These are phyloP conservation scores for Syzygium grande DNA, from an alignment of 345 rosid species.

Conservation along the genomic window DNA sequence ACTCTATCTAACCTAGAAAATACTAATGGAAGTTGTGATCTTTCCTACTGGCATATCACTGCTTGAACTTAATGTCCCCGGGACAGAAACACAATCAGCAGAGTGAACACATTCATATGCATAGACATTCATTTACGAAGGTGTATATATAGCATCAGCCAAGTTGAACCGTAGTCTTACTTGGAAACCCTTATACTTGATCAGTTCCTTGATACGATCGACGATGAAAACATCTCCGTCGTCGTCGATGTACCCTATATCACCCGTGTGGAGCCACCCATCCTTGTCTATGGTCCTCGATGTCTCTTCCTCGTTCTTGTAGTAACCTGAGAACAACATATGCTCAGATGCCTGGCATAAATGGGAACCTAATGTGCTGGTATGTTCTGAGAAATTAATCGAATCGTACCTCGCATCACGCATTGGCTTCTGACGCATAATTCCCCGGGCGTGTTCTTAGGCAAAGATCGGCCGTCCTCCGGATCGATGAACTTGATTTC, in stretches of 20 bases:
- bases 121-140: not conserved
- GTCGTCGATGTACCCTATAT: slow-evolving; percentile 78
- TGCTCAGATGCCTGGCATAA: not conserved
- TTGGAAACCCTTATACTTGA: slow-evolving; percentile 95
- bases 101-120: not conserved
- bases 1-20: no score
- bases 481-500: slow-evolving; percentile 90
- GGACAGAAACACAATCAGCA: not conserved
- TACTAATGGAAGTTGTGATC: not conserved
- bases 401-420: slow-evolving; percentile 63
- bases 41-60: not conserved
- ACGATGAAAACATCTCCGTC: slow-evolving; percentile 91
- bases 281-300: slow-evolving; percentile 56
- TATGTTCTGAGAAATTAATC: not conserved
- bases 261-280: slow-evolving; percentile 94
- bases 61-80: not conserved
- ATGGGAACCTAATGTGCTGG: not conserved
- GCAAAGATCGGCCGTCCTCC: slow-evolving; percentile 58
- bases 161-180: slow-evolving; percentile 18
- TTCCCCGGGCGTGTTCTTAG: slow-evolving; percentile 67
- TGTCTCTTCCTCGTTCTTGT: slow-evolving; percentile 69
- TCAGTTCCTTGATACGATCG: slow-evolving; percentile 89
- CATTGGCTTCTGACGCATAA: slow-evolving; percentile 89
- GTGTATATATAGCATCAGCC: not conserved
- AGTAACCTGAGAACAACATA: slow-evolving; percentile 39